Percentiles rank a stretch among this genome's conserved stretches.
Evolutionary conservation across 345 rosid species (phyloP).

Genomic region (Viola odorata): DNA sequence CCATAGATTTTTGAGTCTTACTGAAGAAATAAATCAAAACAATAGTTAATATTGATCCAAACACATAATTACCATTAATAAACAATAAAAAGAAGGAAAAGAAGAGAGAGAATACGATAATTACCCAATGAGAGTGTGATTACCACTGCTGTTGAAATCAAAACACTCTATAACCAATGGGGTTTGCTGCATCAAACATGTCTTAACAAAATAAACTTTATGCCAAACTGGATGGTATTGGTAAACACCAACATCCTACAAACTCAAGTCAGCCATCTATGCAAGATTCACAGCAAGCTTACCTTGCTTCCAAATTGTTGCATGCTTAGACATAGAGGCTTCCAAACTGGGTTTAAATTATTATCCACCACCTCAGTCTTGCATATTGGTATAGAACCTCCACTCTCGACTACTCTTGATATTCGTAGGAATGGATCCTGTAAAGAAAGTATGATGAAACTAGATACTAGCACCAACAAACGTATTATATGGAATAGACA

Average conservation of each 20-base stretch:
- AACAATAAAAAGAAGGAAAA: not conserved
- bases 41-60: not conserved
- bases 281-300: slow-evolving; percentile 20
- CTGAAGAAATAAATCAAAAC: slow-evolving; percentile 30
- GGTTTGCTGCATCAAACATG: slow-evolving; percentile 40
- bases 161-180: slow-evolving; percentile 81
- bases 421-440: slow-evolving; percentile 87
- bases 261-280: not conserved
- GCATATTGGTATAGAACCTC: slow-evolving; percentile 54
- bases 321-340: slow-evolving; percentile 51
- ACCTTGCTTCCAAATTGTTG: slow-evolving; percentile 86
- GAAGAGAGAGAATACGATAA: slow-evolving; percentile 3
- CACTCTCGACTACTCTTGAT: slow-evolving; percentile 59
- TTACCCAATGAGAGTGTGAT: slow-evolving; percentile 70
- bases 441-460: slow-evolving; percentile 9
- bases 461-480: not conserved
- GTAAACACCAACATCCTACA: not conserved
- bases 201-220: slow-evolving; percentile 3
- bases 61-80: slow-evolving; percentile 4
- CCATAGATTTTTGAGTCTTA: slow-evolving; percentile 59
- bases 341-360: slow-evolving; percentile 78
- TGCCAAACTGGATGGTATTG: not conserved
- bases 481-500: not conserved
- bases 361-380: slow-evolving; percentile 70
- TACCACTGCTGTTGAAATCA: slow-evolving; percentile 71